These are phyloP conservation scores for Schizosaccharomyces japonicus DNA, from an alignment of 805 yeast species.

Conservation along the genomic window DNA sequence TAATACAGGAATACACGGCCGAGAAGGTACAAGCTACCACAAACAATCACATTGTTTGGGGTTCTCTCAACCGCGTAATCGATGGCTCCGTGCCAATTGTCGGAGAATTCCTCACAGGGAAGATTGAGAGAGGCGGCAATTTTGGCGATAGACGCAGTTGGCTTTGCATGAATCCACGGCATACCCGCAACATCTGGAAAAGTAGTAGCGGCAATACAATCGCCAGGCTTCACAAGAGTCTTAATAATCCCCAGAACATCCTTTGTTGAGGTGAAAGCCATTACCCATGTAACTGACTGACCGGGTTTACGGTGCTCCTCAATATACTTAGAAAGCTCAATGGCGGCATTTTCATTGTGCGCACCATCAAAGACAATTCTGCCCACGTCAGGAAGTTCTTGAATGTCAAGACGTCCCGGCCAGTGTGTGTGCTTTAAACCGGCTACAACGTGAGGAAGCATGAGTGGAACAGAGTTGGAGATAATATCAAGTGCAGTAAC, in stretches of 20 bases:
- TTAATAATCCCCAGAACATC: constrained; percentile 27
- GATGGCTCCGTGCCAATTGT: constrained; percentile 13
- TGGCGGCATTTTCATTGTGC: constrained; percentile 77
- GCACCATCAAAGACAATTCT: constrained; percentile 94
- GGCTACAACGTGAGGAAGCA: background rate
- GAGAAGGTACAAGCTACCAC: constrained; percentile 49
- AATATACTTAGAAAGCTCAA: constrained; percentile 38
- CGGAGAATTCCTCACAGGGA: constrained; percentile 12
- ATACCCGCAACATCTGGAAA: constrained; percentile 60
- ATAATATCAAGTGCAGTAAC: constrained; percentile 6
- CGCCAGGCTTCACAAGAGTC: constrained; percentile 27
- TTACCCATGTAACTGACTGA: constrained; percentile 25
- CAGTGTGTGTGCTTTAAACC: constrained; percentile 28
- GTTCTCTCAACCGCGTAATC: constrained; percentile 12
- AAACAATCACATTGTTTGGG: constrained; percentile 23
- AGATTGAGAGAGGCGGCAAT: too few relatives aligned
- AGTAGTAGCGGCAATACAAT: constrained; percentile 34
- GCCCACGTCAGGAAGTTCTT: constrained; percentile 37
- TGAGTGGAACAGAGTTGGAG: background rate
- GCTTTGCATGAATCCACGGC: constrained; percentile 67
- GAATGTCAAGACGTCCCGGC: constrained; percentile 99
- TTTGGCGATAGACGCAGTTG: constrained; percentile 16
- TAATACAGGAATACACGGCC: constrained; percentile 23
- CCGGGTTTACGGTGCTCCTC: constrained; percentile 14
- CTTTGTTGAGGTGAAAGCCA: constrained; percentile 62